Conservation (phyloP, 2,329 filamentous ascomycete genomes). For the Pseudocercospora musae region DNA sequence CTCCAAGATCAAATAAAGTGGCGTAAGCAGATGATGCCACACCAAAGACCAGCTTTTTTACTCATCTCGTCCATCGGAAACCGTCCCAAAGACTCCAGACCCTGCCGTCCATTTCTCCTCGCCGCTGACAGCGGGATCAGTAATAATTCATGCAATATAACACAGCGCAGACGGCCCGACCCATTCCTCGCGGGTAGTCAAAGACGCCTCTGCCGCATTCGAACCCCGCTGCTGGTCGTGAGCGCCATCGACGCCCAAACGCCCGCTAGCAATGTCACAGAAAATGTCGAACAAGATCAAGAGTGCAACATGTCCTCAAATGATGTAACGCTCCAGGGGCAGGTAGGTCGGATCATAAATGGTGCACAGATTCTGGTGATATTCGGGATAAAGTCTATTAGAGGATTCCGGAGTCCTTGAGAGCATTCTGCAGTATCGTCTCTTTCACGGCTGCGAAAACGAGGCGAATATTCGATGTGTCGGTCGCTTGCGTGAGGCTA, state of each 20-base stretch:
- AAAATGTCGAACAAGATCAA: conserved; percentile 12
- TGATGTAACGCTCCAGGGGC: conserved; percentile 9
- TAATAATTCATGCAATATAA: conserved; percentile 1
- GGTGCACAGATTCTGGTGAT: conserved; percentile 12
- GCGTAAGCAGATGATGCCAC: conserved; percentile 12
- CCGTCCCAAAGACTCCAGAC: conserved; percentile 10
- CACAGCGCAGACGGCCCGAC: background rate
- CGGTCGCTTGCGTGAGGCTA: conserved; percentile 96
- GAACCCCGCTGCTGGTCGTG: conserved; percentile 17
- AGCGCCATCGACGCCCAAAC: conserved; percentile 19
- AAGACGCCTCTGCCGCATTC: conserved; percentile 21
- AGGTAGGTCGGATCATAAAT: conserved; percentile 14
- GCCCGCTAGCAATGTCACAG: conserved; percentile 21
- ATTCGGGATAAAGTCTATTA: conserved; percentile 25
- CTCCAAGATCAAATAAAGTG: background rate
- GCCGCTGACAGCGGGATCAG: background rate
- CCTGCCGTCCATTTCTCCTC: conserved; percentile 7
- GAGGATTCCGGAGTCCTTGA: conserved; percentile 96
- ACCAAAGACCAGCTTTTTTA: conserved; percentile 23
- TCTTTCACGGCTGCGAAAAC: conserved; percentile 99
- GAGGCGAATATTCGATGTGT: conserved; percentile 95
- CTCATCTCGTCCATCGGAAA: conserved; percentile 12
- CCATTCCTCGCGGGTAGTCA: background rate
- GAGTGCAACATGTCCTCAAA: conserved; percentile 10
- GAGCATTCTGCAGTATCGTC: conserved; percentile 95